Base-by-base conservation (phyloP, 2,329 filamentous ascomycete genomes). In the Amphichorda felina region DNA sequence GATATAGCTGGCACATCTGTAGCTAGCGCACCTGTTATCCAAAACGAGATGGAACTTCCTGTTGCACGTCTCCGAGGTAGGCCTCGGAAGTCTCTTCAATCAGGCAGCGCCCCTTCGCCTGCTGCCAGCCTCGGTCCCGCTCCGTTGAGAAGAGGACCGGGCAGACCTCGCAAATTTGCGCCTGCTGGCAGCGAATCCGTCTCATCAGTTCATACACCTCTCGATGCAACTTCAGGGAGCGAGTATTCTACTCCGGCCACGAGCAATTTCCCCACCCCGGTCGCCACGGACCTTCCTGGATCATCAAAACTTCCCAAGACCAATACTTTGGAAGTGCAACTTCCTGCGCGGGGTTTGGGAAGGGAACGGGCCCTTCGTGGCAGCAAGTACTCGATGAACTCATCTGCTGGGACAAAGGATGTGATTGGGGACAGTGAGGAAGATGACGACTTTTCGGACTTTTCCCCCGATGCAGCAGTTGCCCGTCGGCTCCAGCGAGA, bases 381-480 rank as follows among this genome's bases (percentile, higher is more conserved):
- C 8, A 76, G 67, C 54, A 56, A 66, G 34, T 70, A 62, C 41
- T 60, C 69, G 2, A 51, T 74, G 46, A 57, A 55, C 26, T 39
- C 58, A 4, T 57, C 68, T 42, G 3, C 29, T 7, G 50, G 57
- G 53, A 54, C 63, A 33, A 41, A 59, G 37, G 49, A 60, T 22
- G 55, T 64, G 54, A 69, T 41, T 50, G 54, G 60, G 2, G 59
- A 64, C 8, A 57, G 56, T 1, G 55, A 60, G 16, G 55, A 60
- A 9, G 30, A 36, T 29, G 50, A 50, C 21, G 45, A 35, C 9
- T 39, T 40, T 30, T 41, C 36, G 8, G 37, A 38, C 18, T 25
- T 39, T 8, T 50, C 45, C 9, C 42, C 44, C 11, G 50, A 58
- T 35, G 54, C 47, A 10, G 39, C 46, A 27, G 42, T 50, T 18